Conservation (phyloP, 352 stramenopile genomes). For the Phytophthora ramorum region DNA sequence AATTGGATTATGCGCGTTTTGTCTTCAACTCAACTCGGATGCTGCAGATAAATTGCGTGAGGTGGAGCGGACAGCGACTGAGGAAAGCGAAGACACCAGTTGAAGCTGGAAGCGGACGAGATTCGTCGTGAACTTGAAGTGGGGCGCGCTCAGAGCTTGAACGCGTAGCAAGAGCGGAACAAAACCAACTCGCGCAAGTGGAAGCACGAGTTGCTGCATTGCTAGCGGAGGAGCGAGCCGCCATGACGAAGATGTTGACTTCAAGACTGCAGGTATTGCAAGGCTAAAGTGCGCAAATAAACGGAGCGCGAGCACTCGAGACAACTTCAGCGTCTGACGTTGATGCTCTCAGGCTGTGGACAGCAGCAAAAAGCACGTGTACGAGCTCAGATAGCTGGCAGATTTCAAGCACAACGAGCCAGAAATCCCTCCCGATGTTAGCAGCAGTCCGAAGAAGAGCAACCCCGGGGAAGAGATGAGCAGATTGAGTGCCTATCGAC, state of each 20-base stretch:
- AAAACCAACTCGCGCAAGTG: constrained; percentile 31
- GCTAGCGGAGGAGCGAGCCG: constrained; percentile 40
- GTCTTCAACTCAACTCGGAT: constrained; percentile 39
- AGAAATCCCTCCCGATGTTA: background rate
- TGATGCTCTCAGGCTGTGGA: constrained; percentile 57
- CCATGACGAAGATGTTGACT: constrained; percentile 44
- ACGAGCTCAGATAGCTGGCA: constrained; percentile 18
- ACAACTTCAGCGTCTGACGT: constrained; percentile 50
- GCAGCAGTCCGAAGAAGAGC: background rate
- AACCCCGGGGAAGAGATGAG: background rate
- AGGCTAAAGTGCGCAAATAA: constrained; percentile 19
- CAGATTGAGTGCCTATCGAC: constrained; percentile 20
- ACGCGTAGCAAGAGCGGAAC: constrained; percentile 33
- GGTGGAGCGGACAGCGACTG: constrained; percentile 36
- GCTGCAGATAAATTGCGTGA: constrained; percentile 51
- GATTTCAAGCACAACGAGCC: constrained; percentile 15
- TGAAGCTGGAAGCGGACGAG: constrained; percentile 63
- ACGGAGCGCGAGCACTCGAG: constrained; percentile 36
- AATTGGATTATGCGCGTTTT: no score
- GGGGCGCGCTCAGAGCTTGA: constrained; percentile 47
- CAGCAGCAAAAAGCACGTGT: constrained; percentile 37
- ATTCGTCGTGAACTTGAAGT: constrained; percentile 45
- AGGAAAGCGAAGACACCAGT: constrained; percentile 35
- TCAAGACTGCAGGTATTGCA: constrained; percentile 23
- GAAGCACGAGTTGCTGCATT: constrained; percentile 34